These are phyloP conservation scores for Pythium utonaiense DNA, from an alignment of 352 stramenopile genomes.

Conservation along the genomic window DNA sequence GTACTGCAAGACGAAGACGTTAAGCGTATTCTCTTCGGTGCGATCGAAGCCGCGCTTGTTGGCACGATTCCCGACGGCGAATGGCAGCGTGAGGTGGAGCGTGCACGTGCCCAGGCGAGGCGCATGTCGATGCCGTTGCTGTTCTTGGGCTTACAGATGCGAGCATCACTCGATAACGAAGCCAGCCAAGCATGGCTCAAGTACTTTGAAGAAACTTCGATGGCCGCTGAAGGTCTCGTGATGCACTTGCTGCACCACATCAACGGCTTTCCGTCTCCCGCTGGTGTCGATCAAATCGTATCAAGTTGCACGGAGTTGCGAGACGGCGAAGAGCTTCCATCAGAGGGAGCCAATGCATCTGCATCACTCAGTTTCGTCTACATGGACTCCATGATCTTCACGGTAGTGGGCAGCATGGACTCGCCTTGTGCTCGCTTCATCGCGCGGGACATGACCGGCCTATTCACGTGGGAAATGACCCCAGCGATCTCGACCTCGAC, in stretches of 20 bases:
- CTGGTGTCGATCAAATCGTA: slow-evolving; percentile 80
- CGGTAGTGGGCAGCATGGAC: slow-evolving; percentile 75
- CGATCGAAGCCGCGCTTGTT: slow-evolving; percentile 82
- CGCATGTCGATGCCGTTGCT: slow-evolving; percentile 81
- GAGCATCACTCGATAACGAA: slow-evolving; percentile 71
- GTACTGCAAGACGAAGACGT: slow-evolving; percentile 76
- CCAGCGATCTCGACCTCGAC: slow-evolving; percentile 10
- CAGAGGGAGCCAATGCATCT: slow-evolving; percentile 22
- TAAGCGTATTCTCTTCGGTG: slow-evolving; percentile 82
- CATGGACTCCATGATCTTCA: slow-evolving; percentile 87
- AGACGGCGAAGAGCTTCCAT: slow-evolving; percentile 29
- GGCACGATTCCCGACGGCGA: slow-evolving; percentile 74
- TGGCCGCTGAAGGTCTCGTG: slow-evolving; percentile 73
- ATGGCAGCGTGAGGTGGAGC: slow-evolving; percentile 79
- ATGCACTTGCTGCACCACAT: slow-evolving; percentile 87
- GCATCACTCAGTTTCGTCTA: slow-evolving; percentile 81
- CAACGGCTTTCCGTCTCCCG: slow-evolving; percentile 80
- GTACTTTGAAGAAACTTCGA: slow-evolving; percentile 82
- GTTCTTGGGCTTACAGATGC: slow-evolving; percentile 85
- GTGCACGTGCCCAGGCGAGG: slow-evolving; percentile 50
- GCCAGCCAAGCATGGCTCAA: slow-evolving; percentile 67
- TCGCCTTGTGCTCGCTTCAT: slow-evolving; percentile 74
- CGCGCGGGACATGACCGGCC: slow-evolving; percentile 77
- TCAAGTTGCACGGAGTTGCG: slow-evolving; percentile 74
- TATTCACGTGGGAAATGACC: slow-evolving; percentile 83